A percentile compares a stretch with the other conserved stretches of the same genome.
Evolutionary conservation across 176 grass and related monocot genomes (phyloP).

Genomic region (Juncus effusus): DNA sequence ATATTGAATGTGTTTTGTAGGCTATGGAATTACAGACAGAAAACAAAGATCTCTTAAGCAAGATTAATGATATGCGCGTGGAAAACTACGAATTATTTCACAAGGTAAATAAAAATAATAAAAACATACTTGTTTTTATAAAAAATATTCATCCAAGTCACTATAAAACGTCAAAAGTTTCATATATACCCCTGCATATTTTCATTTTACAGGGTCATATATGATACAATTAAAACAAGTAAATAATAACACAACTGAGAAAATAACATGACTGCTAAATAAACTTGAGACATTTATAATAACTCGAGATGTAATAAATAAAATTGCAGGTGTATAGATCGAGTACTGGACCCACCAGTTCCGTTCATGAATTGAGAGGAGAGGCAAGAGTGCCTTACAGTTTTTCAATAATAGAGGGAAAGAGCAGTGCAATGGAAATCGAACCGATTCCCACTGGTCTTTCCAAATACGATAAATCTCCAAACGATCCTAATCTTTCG

Average conservation of each 20-base stretch:
- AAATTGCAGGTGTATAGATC: constrained; percentile 8
- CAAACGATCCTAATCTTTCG: constrained; percentile 29
- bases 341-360: too few species aligned
- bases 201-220: too few species aligned
- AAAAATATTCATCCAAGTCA: constrained; percentile 3
- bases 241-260: constrained; percentile 6
- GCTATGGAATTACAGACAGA: constrained; percentile 33
- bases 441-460: constrained; percentile 27
- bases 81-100: constrained; percentile 32
- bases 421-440: constrained; percentile 13
- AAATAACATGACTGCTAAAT: background rate
- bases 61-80: constrained; percentile 22
- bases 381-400: background rate
- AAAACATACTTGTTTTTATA: too few species aligned
- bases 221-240: background rate
- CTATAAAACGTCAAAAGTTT: background rate
- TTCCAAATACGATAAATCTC: constrained; percentile 9
- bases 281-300: too few species aligned
- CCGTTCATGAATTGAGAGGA: background rate
- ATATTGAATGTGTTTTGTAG: constrained; percentile 19
- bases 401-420: constrained; percentile 30
- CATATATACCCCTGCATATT: too few species aligned
- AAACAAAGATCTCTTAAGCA: constrained; percentile 34
- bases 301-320: too few species aligned
- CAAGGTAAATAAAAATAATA: constrained; percentile 29